Conservation (phyloP, 805 yeast genomes). For the Candida maris region DNA sequence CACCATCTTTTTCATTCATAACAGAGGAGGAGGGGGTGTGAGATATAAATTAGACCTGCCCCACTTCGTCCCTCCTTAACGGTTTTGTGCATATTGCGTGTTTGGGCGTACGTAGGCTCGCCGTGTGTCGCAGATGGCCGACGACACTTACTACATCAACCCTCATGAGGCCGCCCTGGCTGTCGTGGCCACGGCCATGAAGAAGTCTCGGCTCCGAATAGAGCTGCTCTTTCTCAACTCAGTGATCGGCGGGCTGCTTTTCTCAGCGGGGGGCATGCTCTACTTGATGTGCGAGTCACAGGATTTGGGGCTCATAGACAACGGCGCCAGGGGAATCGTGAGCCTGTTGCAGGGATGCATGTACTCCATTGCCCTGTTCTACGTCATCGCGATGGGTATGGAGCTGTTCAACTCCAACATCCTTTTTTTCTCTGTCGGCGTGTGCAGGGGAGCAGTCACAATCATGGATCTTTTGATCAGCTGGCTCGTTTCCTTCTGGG, state of each 20-base stretch:
- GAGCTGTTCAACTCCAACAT: slow-evolving; percentile 76
- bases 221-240: slow-evolving; percentile 62
- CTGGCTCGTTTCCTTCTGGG: slow-evolving; percentile 65
- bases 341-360: slow-evolving; percentile 55
- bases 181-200: slow-evolving; percentile 82
- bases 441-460: slow-evolving; percentile 66
- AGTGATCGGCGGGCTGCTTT: slow-evolving; percentile 64
- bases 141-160: slow-evolving; percentile 57
- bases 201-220: slow-evolving; percentile 64
- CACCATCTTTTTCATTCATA: too few relatives aligned
- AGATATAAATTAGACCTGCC: too few relatives aligned
- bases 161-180: slow-evolving; percentile 83
- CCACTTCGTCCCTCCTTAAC: too few relatives aligned
- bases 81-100: too few relatives aligned
- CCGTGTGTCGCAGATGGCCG: slow-evolving; percentile 31
- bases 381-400: slow-evolving; percentile 70
- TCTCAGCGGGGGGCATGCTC: slow-evolving; percentile 72
- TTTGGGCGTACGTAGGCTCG: too few relatives aligned
- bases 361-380: slow-evolving; percentile 71
- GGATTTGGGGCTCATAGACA: slow-evolving; percentile 38
- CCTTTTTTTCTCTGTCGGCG: slow-evolving; percentile 64
- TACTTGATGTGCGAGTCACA: slow-evolving; percentile 53
- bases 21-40: too few relatives aligned
- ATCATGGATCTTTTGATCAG: slow-evolving; percentile 58
- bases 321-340: slow-evolving; percentile 48